Conservation (phyloP, 257 asterid genomes). For the Ehretia macrophylla region DNA sequence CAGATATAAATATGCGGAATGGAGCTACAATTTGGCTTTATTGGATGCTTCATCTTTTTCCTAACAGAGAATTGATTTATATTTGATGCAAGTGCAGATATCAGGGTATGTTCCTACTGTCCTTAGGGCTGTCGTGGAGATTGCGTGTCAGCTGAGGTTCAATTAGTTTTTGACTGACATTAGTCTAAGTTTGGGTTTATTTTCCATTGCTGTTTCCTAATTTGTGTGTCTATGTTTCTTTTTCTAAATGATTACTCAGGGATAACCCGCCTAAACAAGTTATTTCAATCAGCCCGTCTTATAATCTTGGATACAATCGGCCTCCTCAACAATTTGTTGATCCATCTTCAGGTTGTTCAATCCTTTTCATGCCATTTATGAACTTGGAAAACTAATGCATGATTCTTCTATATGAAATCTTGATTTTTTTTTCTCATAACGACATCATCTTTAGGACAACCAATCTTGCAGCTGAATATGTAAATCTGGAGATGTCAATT, state of each 20-base stretch:
- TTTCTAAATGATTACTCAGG: conserved; percentile 34
- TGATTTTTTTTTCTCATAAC: conserved; percentile 29
- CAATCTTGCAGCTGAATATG: conserved; percentile 78
- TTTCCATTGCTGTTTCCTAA: neutral
- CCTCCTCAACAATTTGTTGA: conserved; percentile 57
- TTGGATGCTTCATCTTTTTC: neutral
- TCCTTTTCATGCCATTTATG: conserved; percentile 13
- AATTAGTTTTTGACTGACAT: neutral
- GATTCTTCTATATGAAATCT: conserved; percentile 26
- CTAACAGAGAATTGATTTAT: neutral
- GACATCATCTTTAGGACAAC: conserved; percentile 41
- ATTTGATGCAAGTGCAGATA: conserved; percentile 43
- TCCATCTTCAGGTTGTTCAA: conserved; percentile 67
- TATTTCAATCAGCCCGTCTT: conserved; percentile 64
- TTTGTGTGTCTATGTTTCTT: conserved; percentile 1
- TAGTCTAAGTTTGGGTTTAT: neutral
- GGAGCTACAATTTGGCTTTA: neutral
- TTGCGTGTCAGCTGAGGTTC: conserved; percentile 84
- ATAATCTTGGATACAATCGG: conserved; percentile 46
- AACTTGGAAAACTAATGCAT: conserved; percentile 24
- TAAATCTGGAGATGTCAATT: conserved; percentile 68
- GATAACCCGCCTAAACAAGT: conserved; percentile 93
- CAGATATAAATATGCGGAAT: neutral
- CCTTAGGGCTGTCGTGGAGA: conserved; percentile 86
- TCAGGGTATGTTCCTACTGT: conserved; percentile 84